Evolutionary conservation across 1,284 basidiomycete species (phyloP).

Genomic region (Wolfiporia cocos): DNA sequence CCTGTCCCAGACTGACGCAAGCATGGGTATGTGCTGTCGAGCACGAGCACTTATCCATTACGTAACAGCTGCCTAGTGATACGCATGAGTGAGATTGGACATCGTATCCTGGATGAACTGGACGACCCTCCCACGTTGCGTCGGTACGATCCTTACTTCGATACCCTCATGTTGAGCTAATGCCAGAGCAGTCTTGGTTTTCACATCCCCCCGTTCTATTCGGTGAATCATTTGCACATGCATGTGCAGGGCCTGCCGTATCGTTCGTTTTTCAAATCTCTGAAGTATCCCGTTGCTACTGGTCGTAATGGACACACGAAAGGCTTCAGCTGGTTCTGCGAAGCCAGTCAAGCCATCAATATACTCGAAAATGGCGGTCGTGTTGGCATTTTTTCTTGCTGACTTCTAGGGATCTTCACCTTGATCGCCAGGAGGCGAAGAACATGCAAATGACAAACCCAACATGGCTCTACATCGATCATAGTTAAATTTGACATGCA

Average conservation of each 20-base stretch:
- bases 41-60: not conserved
- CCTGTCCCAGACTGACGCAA: conserved; percentile 32
- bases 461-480: too few relatives aligned
- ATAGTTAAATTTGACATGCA: too few relatives aligned
- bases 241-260: conserved; percentile 75
- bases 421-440: too few relatives aligned
- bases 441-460: too few relatives aligned
- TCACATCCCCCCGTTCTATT: conserved; percentile 79
- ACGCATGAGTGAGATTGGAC: conserved; percentile 57
- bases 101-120: conserved; percentile 42
- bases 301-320: conserved; percentile 44
- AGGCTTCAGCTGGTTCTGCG: conserved; percentile 75
- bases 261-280: conserved; percentile 32
- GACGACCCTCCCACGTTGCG: conserved; percentile 33
- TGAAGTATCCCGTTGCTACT: conserved; percentile 52
- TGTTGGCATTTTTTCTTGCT: conserved; percentile 53
- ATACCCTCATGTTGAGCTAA: too few relatives aligned
- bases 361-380: conserved; percentile 51
- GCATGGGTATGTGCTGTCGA: conserved; percentile 36
- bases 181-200: conserved; percentile 56
- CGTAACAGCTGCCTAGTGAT: conserved; percentile 35
- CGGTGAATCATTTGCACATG: conserved; percentile 76
- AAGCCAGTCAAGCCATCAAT: conserved; percentile 54
- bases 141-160: conserved; percentile 31
- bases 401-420: too few relatives aligned